Percentiles rank a stretch among this genome's conserved stretches.
Conservation (phyloP, 225 moss, liverwort and hornwort species). For the Anthoceros angustus region DNA sequence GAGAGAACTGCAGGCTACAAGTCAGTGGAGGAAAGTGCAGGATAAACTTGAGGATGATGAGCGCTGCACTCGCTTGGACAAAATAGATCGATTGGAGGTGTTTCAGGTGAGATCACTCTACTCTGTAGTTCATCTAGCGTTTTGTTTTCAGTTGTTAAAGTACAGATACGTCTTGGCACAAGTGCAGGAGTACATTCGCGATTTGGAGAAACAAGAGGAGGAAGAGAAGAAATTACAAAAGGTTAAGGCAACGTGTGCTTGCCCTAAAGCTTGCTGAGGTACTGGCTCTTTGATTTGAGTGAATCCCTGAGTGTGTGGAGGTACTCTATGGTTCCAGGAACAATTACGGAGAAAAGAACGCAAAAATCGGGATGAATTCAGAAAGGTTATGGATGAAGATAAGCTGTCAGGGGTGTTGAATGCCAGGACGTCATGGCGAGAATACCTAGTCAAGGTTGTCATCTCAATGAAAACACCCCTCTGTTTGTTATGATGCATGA, state of each 20-base stretch:
- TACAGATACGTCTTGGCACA: not conserved
- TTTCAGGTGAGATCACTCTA: slow-evolving; percentile 49
- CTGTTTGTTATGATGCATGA: not conserved
- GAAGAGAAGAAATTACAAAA: slow-evolving; percentile 89
- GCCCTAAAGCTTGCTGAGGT: not conserved
- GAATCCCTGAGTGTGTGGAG: not conserved
- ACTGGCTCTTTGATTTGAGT: not conserved
- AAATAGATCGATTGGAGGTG: slow-evolving; percentile 84
- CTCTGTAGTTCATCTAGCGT: not conserved
- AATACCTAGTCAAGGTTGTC: slow-evolving; percentile 63
- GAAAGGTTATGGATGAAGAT: slow-evolving; percentile 89
- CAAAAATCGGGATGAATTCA: slow-evolving; percentile 90
- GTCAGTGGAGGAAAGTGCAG: slow-evolving; percentile 96
- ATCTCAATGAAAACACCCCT: not conserved
- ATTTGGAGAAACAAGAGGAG: slow-evolving; percentile 92
- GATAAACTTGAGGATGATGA: slow-evolving; percentile 96
- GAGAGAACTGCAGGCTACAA: slow-evolving; percentile 39
- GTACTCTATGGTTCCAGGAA: slow-evolving; percentile 28
- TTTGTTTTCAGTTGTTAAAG: not conserved
- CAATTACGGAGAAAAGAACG: slow-evolving; percentile 93
- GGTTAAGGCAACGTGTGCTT: slow-evolving; percentile 18
- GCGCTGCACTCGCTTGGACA: slow-evolving; percentile 86
- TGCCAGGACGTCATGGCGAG: slow-evolving; percentile 81
- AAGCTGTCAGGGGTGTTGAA: slow-evolving; percentile 49
- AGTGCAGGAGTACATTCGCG: slow-evolving; percentile 81